Percentiles rank a stretch among this genome's conserved stretches.
These are phyloP conservation scores for Barnettozyma pratensis DNA, from an alignment of 805 yeast genomes.

Conservation along the genomic window DNA sequence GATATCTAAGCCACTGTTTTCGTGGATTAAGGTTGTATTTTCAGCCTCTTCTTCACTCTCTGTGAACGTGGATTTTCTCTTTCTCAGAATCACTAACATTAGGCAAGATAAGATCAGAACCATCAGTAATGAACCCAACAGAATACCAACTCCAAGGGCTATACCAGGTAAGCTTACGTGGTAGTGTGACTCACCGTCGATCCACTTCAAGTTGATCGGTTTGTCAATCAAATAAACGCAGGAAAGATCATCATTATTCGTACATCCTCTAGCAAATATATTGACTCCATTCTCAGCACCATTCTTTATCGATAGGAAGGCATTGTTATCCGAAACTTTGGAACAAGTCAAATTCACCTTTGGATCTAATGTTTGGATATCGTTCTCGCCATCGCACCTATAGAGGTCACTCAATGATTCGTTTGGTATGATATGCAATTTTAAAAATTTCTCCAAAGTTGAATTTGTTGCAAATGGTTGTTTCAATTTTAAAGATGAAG, in stretches of 20 bases:
- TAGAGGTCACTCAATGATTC: slow-evolving; percentile 42
- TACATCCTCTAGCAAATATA: slow-evolving; percentile 57
- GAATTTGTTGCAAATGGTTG: slow-evolving; percentile 34
- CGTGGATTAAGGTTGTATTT: background rate
- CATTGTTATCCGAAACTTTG: slow-evolving; percentile 31
- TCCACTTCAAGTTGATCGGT: slow-evolving; percentile 64
- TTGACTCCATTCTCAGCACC: slow-evolving; percentile 55
- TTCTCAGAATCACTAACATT: slow-evolving; percentile 30
- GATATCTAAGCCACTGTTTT: background rate
- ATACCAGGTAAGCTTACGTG: slow-evolving; percentile 62
- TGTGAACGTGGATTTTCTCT: slow-evolving; percentile 7
- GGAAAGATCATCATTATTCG: slow-evolving; percentile 26
- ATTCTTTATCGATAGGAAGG: slow-evolving; percentile 34
- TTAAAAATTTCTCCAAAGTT: slow-evolving; percentile 49
- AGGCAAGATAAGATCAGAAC: slow-evolving; percentile 30
- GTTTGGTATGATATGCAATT: slow-evolving; percentile 65
- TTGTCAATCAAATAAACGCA: slow-evolving; percentile 65
- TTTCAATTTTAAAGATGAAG: slow-evolving; percentile 49
- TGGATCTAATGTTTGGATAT: slow-evolving; percentile 39
- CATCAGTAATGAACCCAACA: slow-evolving; percentile 50
- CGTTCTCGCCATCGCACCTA: slow-evolving; percentile 39
- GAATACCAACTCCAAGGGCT: slow-evolving; percentile 62
- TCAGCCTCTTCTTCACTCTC: slow-evolving; percentile 6
- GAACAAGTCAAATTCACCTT: slow-evolving; percentile 42
- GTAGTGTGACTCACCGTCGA: slow-evolving; percentile 41